Percentiles rank a stretch among this genome's conserved stretches.
These are phyloP conservation scores for Coniochaeta sp. DNA, from an alignment of 2,329 filamentous ascomycete species.

Conservation along the genomic window DNA sequence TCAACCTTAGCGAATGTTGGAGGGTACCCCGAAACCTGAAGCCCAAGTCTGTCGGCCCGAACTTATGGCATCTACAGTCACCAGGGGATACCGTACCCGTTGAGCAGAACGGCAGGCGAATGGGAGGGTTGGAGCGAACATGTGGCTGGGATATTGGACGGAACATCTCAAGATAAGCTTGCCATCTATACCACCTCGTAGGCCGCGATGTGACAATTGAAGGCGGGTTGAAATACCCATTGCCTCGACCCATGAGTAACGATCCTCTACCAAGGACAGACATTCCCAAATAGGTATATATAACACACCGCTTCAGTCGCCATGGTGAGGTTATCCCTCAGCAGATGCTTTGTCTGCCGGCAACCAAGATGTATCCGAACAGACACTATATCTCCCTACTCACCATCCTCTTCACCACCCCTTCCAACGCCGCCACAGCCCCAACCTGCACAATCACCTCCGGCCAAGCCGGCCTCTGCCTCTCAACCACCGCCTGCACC, in stretches of 20 bases:
- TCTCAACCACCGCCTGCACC: neutral
- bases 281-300: neutral
- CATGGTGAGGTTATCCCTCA: neutral
- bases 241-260: too few species aligned
- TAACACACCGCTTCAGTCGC: neutral
- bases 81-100: neutral
- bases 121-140: neutral
- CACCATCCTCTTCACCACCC: neutral
- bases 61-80: neutral
- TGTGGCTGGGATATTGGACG: neutral
- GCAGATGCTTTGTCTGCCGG: neutral
- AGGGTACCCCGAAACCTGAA: too few species aligned
- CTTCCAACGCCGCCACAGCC: neutral
- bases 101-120: neutral
- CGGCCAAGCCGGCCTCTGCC: neutral
- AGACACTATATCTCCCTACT: neutral
- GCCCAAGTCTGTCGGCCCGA: neutral
- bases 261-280: neutral
- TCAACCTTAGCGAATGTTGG: neutral
- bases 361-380: neutral
- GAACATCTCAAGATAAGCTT: neutral
- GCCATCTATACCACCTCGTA: neutral
- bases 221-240: neutral
- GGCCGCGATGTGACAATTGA: neutral
- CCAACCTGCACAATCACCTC: neutral